A percentile compares a stretch with the other conserved stretches of the same genome.
Evolutionary conservation across 495 filamentous ascomycete species (phyloP).

Genomic region (Penicillium crystallinum): DNA sequence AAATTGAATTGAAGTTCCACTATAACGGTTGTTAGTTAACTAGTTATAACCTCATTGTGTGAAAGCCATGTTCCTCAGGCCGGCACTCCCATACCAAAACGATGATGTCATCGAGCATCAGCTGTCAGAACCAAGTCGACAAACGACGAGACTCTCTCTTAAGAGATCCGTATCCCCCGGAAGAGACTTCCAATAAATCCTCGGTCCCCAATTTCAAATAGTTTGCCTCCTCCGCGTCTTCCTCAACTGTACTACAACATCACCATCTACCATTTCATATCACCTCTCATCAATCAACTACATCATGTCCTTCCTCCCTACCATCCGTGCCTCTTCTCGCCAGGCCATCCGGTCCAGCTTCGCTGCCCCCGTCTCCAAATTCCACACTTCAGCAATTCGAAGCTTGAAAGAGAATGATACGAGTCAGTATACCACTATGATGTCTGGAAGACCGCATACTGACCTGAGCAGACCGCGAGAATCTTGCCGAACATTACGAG

Average conservation of each 20-base stretch:
- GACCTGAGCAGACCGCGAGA: conserved; percentile 33
- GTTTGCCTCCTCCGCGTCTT: not conserved
- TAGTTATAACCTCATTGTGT: too few species aligned
- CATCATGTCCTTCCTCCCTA: conserved; percentile 32
- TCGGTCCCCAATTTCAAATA: not conserved
- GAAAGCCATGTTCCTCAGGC: not conserved
- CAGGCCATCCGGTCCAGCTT: conserved; percentile 15
- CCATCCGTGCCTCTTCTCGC: conserved; percentile 23
- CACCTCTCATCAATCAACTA: not conserved
- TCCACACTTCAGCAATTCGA: conserved; percentile 29
- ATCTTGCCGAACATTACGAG: conserved; percentile 50
- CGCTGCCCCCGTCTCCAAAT: conserved; percentile 11
- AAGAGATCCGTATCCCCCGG: not conserved
- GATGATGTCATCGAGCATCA: conserved; percentile 4
- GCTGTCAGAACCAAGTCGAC: not conserved
- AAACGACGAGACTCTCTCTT: not conserved
- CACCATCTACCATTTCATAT: not conserved
- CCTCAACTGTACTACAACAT: not conserved
- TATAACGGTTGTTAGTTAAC: too few species aligned
- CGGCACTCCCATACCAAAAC: not conserved
- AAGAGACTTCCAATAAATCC: not conserved
- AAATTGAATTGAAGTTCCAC: too few species aligned
- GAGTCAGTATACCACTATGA: conserved; percentile 16
- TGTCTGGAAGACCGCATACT: not conserved
- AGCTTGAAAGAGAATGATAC: conserved; percentile 34